These are phyloP conservation scores for Millerozyma acaciae DNA, from an alignment of 805 yeast genomes.

Conservation along the genomic window DNA sequence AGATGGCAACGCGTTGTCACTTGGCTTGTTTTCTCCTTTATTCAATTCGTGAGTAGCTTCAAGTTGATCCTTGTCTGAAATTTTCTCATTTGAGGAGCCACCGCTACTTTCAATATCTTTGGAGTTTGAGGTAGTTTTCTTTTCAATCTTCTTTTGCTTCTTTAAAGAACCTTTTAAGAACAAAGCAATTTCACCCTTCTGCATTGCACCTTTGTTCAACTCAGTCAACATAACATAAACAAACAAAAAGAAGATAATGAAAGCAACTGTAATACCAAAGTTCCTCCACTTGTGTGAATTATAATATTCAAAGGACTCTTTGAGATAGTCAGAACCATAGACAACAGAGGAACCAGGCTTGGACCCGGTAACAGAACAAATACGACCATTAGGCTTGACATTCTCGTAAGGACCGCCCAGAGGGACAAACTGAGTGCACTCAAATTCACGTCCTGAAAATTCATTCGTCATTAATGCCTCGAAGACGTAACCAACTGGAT, in stretches of 20 bases:
- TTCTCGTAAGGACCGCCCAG: conserved; percentile 50
- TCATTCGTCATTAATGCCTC: conserved; percentile 66
- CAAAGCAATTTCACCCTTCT: conserved; percentile 38
- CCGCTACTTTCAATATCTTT: conserved; percentile 19
- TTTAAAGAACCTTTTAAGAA: conserved; percentile 26
- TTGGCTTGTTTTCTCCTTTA: conserved; percentile 21
- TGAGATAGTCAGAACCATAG: conserved; percentile 56
- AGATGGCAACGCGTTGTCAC: conserved; percentile 6
- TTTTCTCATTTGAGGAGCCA: conserved; percentile 19
- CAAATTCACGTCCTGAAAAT: conserved; percentile 53
- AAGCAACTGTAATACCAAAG: conserved; percentile 62
- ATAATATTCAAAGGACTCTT: conserved; percentile 44
- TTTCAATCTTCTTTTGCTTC: conserved; percentile 22
- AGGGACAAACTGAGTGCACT: conserved; percentile 58
- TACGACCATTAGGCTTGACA: conserved; percentile 33
- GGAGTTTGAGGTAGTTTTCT: conserved; percentile 9
- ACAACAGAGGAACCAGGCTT: conserved; percentile 50
- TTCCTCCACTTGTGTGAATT: conserved; percentile 76
- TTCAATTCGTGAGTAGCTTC: conserved; percentile 23
- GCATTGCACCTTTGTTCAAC: conserved; percentile 41
- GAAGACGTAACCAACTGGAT: conserved; percentile 40
- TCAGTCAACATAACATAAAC: conserved; percentile 34
- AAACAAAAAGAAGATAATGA: conserved; percentile 38
- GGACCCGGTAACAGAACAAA: conserved; percentile 63
- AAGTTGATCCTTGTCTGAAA: conserved; percentile 22